Conservation (phyloP, 108 stramenopile genomes). For the Cyclotella baltica region DNA sequence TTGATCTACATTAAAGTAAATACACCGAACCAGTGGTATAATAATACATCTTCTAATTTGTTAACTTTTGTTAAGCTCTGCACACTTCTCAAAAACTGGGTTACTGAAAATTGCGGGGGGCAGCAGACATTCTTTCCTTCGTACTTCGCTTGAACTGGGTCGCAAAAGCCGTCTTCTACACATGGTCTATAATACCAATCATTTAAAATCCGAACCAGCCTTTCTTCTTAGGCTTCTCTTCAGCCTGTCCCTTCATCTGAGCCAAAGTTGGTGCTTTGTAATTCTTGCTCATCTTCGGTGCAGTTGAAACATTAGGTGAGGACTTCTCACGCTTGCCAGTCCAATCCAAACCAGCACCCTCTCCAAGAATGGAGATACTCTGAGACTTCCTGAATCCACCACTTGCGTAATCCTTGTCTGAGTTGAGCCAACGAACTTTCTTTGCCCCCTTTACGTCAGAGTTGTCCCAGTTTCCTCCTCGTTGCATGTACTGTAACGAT, state of each 20-base stretch:
- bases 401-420: slow-evolving; percentile 67
- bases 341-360: slow-evolving; percentile 84
- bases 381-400: slow-evolving; percentile 88
- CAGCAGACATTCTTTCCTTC: neutral
- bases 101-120: too few species aligned
- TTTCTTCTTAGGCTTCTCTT: slow-evolving; percentile 64
- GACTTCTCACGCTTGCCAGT: slow-evolving; percentile 59
- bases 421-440: slow-evolving; percentile 46
- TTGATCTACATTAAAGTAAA: too few species aligned
- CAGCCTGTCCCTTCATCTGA: slow-evolving; percentile 48
- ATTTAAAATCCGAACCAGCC: slow-evolving; percentile 70
- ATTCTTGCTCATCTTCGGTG: slow-evolving; percentile 63
- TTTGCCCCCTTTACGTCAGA: slow-evolving; percentile 56
- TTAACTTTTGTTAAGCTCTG: too few species aligned
- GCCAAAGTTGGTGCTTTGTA: slow-evolving; percentile 84
- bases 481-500: slow-evolving; percentile 87
- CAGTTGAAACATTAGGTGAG: slow-evolving; percentile 28
- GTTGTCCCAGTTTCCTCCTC: slow-evolving; percentile 71
- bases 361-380: slow-evolving; percentile 73
- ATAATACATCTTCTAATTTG: too few species aligned
- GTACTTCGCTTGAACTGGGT: too few species aligned
- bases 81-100: too few species aligned
- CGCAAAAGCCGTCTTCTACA: too few species aligned
- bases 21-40: too few species aligned
- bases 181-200: too few species aligned